Evolutionary conservation across 352 stramenopile genomes (phyloP), one percentile per base, ranked within the genome.

Genomic region (Pythium biforme): DNA sequence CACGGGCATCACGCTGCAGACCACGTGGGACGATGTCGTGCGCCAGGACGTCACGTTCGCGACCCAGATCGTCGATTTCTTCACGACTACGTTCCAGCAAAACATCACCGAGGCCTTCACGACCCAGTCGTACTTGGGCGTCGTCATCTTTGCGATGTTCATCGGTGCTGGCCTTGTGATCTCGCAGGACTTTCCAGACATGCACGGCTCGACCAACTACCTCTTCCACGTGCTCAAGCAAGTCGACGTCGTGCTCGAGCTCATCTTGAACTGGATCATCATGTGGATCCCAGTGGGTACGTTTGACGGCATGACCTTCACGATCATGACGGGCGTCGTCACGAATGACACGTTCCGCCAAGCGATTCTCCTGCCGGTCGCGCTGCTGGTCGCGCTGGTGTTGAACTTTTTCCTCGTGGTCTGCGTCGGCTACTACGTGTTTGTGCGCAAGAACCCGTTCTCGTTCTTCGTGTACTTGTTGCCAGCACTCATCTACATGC

Each of bases 251-350:
- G 76, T 88, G 54, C 68, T 88, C n/a, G 81, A 88, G 53, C 70
- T 85, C 55, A 81, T 88, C 19, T 68, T 90, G 43, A 90, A 88
- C 62, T 88, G 78, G 75, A 26, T 86, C 19, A 76, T 90, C 41
- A 60, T 66, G 14, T 88, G 75, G 57, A 76, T 81, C 47, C 76
- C 81, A 0, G 50, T 85, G 7, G 72, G 73, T 22, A 83, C 75
- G 46, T 48, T 83, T 34, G 79, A 72, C 11, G 78, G 80, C 59
- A 79, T 86, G 58, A 74, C 73, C 6, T 84, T 69, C 58, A 79
- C 70, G 26, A 75, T 87, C 60, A 79, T 82, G 73, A 76, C 64
- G 8, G 72, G 69, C 22, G 70, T 72, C 23, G 58, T 82, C 40
- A 77, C 76, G 9, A 56, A 55, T 0, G 34, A 77, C 10, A 52